A percentile compares a stretch with the other conserved stretches of the same genome.
These are phyloP conservation scores for Epicoccum nigrum DNA, from an alignment of 2,329 filamentous ascomycete genomes.

Conservation along the genomic window DNA sequence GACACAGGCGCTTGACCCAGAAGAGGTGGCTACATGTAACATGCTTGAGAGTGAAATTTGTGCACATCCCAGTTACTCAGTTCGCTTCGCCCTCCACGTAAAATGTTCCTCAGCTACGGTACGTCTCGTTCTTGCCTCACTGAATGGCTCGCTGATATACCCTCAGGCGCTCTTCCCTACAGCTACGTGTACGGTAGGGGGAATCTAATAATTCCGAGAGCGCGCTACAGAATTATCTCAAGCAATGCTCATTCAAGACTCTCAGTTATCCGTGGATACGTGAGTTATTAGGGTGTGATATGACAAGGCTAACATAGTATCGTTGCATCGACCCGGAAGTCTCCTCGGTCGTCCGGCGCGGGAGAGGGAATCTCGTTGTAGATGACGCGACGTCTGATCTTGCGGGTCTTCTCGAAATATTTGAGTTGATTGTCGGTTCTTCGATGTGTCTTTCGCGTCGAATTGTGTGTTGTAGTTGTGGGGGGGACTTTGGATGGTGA, in stretches of 20 bases:
- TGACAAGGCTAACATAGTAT: background rate
- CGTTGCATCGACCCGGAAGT: background rate
- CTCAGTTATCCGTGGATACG: background rate
- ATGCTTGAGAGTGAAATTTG: slow-evolving; percentile 29
- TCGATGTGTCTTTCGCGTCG: background rate
- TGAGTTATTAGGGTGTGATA: background rate
- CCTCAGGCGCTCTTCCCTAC: slow-evolving; percentile 4
- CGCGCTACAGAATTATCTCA: background rate
- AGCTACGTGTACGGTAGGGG: slow-evolving; percentile 1
- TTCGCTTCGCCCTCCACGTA: background rate
- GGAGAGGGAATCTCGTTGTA: no score
- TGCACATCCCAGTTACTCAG: slow-evolving; percentile 23
- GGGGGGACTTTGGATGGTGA: background rate
- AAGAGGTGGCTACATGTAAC: slow-evolving; percentile 27
- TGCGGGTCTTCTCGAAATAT: background rate
- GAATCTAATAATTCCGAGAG: slow-evolving; percentile 12
- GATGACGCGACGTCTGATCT: no score
- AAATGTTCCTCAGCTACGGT: background rate
- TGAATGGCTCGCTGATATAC: background rate
- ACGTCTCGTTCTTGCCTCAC: background rate
- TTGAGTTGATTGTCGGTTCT: background rate
- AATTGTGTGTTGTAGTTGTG: background rate
- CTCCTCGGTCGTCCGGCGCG: background rate
- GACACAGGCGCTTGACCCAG: slow-evolving; percentile 28
- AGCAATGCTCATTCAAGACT: background rate